phyloP scores from a whole-genome alignment of 148 eudicot genomes.

The Arbutus unedo region DNA sequence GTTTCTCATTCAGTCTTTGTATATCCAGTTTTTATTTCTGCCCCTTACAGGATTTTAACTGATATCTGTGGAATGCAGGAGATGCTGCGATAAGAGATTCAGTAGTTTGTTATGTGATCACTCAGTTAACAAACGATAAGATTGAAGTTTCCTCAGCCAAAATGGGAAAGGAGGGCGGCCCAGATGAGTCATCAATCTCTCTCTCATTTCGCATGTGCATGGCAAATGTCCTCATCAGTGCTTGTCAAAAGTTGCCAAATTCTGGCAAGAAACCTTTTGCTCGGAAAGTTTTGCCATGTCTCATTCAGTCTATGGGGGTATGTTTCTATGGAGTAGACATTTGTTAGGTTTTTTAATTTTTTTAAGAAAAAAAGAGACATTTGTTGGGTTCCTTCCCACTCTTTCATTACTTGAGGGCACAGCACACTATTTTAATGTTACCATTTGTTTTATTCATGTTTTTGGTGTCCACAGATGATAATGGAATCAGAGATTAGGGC shows the following conservation, averaged over 20 bases:
- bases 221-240: slow-evolving; percentile 88
- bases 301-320: slow-evolving; percentile 44
- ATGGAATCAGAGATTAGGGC: slow-evolving; percentile 52
- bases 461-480: slow-evolving; percentile 28
- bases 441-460: slow-evolving; percentile 6
- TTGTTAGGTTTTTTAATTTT: background rate
- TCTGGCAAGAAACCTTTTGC: slow-evolving; percentile 56
- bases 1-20: background rate
- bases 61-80: slow-evolving; percentile 29
- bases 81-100: slow-evolving; percentile 27
- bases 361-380: background rate
- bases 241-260: slow-evolving; percentile 66
- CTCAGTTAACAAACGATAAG: slow-evolving; percentile 31
- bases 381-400: background rate
- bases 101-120: slow-evolving; percentile 49
- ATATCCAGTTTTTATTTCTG: background rate
- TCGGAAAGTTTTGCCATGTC: slow-evolving; percentile 42
- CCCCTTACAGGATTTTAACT: slow-evolving; percentile 10
- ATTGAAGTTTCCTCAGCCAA: slow-evolving; percentile 12
- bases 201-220: slow-evolving; percentile 71
- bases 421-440: background rate
- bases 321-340: background rate
- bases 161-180: slow-evolving; percentile 14
- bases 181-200: slow-evolving; percentile 17
- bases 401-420: background rate